Evolutionary conservation across 257 asterid species (phyloP).

Genomic region (Nyctanthes arbortristis): DNA sequence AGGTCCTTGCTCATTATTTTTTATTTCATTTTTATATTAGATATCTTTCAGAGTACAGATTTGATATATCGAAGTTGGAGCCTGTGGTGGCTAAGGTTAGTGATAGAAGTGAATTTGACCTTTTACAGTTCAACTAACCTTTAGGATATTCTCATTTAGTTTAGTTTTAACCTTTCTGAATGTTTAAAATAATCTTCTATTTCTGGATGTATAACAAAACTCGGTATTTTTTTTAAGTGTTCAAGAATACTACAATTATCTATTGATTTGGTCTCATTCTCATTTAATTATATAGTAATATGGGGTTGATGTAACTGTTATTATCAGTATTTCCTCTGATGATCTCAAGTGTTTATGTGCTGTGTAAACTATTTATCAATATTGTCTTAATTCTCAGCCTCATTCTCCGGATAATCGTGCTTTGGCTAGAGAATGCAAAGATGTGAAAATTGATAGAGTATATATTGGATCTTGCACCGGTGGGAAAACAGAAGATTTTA

Average conservation of each 20-base stretch:
- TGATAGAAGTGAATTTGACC: constrained; percentile 11
- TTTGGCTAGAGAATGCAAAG: constrained; percentile 92
- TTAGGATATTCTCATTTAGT: neutral
- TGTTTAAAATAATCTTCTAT: neutral
- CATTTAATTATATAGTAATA: neutral
- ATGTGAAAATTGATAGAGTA: constrained; percentile 89
- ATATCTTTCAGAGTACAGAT: constrained; percentile 75
- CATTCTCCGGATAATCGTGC: constrained; percentile 98
- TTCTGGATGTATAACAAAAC: neutral
- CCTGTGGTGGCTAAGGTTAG: constrained; percentile 92
- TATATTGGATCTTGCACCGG: constrained; percentile 98
- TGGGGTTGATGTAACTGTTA: neutral
- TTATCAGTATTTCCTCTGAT: neutral
- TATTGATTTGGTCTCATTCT: neutral
- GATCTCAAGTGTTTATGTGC: neutral
- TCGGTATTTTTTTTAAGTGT: neutral
- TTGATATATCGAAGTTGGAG: constrained; percentile 88
- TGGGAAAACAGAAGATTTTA: constrained; percentile 94
- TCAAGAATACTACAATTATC: too few relatives aligned
- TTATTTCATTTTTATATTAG: constrained; percentile 34
- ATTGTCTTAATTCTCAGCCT: constrained; percentile 52
- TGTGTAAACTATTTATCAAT: constrained; percentile 2
- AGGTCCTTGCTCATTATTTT: too few relatives aligned
- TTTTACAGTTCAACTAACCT: constrained; percentile 1
- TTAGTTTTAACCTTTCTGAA: neutral